Percentiles rank a stretch among this genome's conserved stretches.
phyloP scores from a whole-genome alignment of 164 flowering plant species.

The Nymphaea colorata region DNA sequence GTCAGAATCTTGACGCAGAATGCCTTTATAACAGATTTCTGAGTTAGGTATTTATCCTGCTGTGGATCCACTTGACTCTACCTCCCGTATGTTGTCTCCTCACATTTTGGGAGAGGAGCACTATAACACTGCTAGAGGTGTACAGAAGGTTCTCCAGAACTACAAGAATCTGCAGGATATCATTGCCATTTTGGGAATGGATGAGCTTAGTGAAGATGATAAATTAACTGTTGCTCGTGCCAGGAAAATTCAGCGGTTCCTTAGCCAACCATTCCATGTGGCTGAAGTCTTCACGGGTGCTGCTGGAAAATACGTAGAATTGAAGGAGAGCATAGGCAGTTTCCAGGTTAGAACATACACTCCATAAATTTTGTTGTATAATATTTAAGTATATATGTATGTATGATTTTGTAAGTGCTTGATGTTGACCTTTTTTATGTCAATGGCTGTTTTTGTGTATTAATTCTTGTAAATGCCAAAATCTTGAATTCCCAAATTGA shows the following conservation, averaged over 20 bases:
- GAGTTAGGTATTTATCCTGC: constrained; percentile 48
- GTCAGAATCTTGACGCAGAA: no score
- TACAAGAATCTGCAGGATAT: constrained; percentile 97
- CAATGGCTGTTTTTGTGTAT: no score
- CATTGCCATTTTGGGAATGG: constrained; percentile 99
- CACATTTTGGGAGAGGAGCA: constrained; percentile 86
- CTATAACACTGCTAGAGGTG: constrained; percentile 94
- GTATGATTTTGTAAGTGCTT: no score
- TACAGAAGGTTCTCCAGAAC: constrained; percentile 86
- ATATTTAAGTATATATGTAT: no score
- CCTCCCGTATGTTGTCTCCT: constrained; percentile 96
- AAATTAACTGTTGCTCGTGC: constrained; percentile 96
- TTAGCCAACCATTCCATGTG: constrained; percentile 98
- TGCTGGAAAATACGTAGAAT: constrained; percentile 89
- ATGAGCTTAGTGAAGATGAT: constrained; percentile 98
- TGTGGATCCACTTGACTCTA: constrained; percentile 8
- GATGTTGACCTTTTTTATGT: no score
- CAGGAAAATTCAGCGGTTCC: constrained; percentile 80
- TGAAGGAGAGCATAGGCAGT: constrained; percentile 86
- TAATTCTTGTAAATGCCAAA: no score
- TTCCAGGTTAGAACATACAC: constrained; percentile 56
- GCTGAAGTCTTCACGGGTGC: constrained; percentile 99
- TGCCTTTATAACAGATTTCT: constrained; percentile 48
- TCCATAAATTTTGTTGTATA: no score
- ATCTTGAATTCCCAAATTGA: no score